Base-by-base conservation (phyloP, 2,329 filamentous ascomycete species). In the Clonostachys byssicola region DNA sequence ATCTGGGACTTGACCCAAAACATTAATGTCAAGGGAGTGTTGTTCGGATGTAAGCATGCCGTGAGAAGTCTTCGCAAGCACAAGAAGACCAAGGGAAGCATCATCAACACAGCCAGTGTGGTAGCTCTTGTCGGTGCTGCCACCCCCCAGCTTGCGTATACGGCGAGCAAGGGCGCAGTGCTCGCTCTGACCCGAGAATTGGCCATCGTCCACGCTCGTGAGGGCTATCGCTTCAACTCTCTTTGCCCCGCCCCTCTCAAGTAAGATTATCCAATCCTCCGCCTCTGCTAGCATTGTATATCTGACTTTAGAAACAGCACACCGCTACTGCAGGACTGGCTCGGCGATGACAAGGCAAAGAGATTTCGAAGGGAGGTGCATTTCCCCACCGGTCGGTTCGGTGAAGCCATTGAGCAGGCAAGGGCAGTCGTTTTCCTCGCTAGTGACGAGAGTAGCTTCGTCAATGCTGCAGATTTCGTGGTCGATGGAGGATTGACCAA, bases 1-100 rank as follows among this genome's bases (percentile, higher is more conserved):
- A 86, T 89, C 65, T 90, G 86, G 86, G 85, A 90, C 54, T 63
- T 88, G 49, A 89, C 86, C 1, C 84, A 88, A 52, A 80, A 78
- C 49, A 88, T 89, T 64, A 90, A 89, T 58, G 86, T 89, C 54
- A 89, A 89, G 72, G 86, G 86, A 39, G 86, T 89, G 12, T 89
- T 86, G 86, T 89, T 80, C 56, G 86, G 86, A 30, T 81, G 75
- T 67, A 90, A 89, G 70, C 83, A 89, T 60, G 85, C 86, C 2
- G 77, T 90, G 12, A 64, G 86, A 46, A 81, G 81, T 47, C 70
- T 89, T 62, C 77, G 85, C 48, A 80, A 76, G 60, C 75, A 88
- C 65, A 76, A 78, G 48, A 90, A 89, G 75, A 77, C 69, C 51
- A 78, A 73, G 49, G 83, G 78, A 12, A 86, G 81, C 54, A 80